These are phyloP conservation scores for Pseudogymnoascus sp. DNA, from an alignment of 2,329 filamentous ascomycete species.

Conservation along the genomic window DNA sequence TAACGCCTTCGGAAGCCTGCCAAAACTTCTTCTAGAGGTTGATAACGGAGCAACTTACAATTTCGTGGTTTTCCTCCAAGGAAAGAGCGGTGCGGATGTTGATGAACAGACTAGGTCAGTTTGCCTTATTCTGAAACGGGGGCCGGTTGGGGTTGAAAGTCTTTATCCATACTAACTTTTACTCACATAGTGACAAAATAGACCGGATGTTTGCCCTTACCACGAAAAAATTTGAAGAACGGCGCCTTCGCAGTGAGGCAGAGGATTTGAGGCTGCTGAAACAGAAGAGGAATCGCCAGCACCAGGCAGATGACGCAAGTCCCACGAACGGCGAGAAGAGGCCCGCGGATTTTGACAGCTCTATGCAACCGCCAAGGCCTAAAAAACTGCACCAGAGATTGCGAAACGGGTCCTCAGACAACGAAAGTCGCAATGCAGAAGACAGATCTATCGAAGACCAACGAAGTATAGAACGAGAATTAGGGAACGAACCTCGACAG, in stretches of 20 bases:
- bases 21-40: background rate
- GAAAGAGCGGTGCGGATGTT: background rate
- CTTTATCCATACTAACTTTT: background rate
- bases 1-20: background rate
- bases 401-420: background rate
- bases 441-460: background rate
- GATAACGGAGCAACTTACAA: background rate
- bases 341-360: background rate
- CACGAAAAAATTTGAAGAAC: background rate
- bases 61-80: background rate
- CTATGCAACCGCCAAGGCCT: background rate
- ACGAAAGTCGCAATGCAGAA: background rate
- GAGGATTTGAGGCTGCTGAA: background rate
- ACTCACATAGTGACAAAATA: background rate
- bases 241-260: background rate
- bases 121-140: background rate
- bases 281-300: background rate
- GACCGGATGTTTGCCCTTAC: background rate
- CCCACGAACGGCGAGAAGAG: background rate
- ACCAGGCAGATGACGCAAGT: background rate
- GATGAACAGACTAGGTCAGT: background rate
- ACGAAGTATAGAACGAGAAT: background rate
- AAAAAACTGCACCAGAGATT: background rate
- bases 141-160: background rate
- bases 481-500: background rate